These are phyloP conservation scores for Fraxinus sp. DNA, from an alignment of 305 asterid genomes.

Conservation along the genomic window DNA sequence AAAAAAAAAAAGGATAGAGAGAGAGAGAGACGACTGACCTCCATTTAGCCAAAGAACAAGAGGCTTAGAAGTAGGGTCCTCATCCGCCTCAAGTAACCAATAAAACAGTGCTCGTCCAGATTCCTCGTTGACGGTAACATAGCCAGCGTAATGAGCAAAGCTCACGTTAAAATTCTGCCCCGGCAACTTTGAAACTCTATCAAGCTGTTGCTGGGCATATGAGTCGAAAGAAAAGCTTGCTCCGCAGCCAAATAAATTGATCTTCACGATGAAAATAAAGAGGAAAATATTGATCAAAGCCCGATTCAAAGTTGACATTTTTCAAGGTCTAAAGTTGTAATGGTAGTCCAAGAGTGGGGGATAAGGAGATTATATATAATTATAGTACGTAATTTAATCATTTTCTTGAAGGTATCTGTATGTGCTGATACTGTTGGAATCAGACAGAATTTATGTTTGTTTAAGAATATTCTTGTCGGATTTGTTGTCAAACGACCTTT, in stretches of 20 bases:
- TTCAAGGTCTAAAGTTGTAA: slow-evolving; percentile 9
- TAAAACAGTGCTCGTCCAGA: slow-evolving; percentile 69
- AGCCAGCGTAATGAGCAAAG: slow-evolving; percentile 72
- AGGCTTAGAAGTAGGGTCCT: slow-evolving; percentile 80
- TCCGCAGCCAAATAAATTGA: slow-evolving; percentile 32
- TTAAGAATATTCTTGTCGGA: not conserved
- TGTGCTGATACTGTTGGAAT: not conserved
- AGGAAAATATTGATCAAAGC: slow-evolving; percentile 29
- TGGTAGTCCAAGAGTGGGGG: not conserved
- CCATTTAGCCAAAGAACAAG: slow-evolving; percentile 93
- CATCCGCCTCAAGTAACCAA: slow-evolving; percentile 87
- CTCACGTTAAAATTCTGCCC: slow-evolving; percentile 71
- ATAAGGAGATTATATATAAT: not conserved
- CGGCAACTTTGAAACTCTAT: slow-evolving; percentile 58
- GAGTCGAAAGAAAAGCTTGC: slow-evolving; percentile 21
- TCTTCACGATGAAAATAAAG: slow-evolving; percentile 25
- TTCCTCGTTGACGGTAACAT: slow-evolving; percentile 59
- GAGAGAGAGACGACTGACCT: slow-evolving; percentile 36
- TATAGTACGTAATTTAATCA: not conserved
- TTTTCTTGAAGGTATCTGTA: not conserved
- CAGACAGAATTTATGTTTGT: not conserved
- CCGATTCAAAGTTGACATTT: slow-evolving; percentile 52
- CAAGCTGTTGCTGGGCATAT: slow-evolving; percentile 43
- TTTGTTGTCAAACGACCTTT: not conserved
- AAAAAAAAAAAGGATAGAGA: no score